These are phyloP conservation scores for Rubia yunnanensis DNA, from an alignment of 257 asterid genomes.

Conservation along the genomic window DNA sequence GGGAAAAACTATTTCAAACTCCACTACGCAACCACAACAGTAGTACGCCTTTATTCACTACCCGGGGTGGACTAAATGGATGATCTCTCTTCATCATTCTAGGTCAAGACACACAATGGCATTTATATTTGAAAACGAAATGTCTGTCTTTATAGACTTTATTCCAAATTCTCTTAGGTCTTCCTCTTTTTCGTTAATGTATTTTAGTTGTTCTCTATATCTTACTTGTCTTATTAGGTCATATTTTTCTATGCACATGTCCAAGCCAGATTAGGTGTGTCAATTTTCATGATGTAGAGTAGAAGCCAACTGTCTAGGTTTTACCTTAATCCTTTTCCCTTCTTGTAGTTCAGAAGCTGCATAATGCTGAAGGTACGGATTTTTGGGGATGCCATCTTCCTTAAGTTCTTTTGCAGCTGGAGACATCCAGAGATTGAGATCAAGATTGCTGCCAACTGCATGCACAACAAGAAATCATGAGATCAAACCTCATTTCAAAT, in stretches of 20 bases:
- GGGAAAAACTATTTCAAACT: neutral
- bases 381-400: conserved; percentile 23
- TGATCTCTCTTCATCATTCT: neutral
- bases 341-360: conserved; percentile 32
- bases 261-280: neutral
- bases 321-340: conserved; percentile 52
- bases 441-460: conserved; percentile 63
- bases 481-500: conserved; percentile 4
- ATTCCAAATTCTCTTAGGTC: neutral
- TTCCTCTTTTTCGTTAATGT: neutral
- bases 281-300: neutral
- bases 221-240: neutral
- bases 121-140: neutral
- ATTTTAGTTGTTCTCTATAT: neutral
- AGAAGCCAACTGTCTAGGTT: neutral
- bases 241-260: neutral
- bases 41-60: neutral
- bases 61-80: neutral
- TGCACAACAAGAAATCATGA: conserved; percentile 8
- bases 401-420: conserved; percentile 37
- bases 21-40: neutral
- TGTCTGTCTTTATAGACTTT: no score
- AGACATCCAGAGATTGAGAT: conserved; percentile 85
- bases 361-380: conserved; percentile 21
- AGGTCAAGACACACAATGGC: neutral